Evolutionary conservation across 2,329 filamentous ascomycete species (phyloP).

Genomic region (Mariannaea sp.): DNA sequence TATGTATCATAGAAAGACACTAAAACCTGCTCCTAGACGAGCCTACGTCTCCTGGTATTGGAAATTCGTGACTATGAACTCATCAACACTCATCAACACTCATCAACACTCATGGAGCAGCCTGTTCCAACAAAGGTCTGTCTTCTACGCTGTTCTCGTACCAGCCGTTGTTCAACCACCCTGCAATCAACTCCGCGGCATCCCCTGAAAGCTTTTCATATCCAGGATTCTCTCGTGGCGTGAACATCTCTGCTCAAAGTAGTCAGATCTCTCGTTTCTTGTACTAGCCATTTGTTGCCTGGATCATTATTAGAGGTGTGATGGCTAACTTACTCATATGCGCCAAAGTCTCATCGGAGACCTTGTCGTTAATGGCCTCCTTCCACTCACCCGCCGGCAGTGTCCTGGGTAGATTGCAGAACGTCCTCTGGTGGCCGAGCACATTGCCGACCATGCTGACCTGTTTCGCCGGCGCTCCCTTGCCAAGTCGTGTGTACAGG

Average conservation of each 20-base stretch:
- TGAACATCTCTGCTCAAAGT: conserved; percentile 68
- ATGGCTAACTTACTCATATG: conserved; percentile 73
- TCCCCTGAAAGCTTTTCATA: conserved; percentile 70
- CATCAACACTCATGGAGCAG: not conserved
- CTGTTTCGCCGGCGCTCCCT: conserved; percentile 62
- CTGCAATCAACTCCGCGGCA: conserved; percentile 66
- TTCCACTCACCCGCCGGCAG: conserved; percentile 63
- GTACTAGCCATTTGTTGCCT: too few species aligned
- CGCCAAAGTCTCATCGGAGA: conserved; percentile 76
- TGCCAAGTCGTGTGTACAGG: conserved; percentile 83
- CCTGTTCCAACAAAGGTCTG: conserved; percentile 32
- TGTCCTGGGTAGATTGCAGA: conserved; percentile 78
- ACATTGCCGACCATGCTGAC: conserved; percentile 60
- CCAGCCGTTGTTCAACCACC: conserved; percentile 70
- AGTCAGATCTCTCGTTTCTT: conserved; percentile 19
- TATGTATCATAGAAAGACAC: conserved; percentile 6
- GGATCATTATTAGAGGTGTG: too few species aligned
- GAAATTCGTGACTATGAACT: too few species aligned
- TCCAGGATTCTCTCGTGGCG: conserved; percentile 70
- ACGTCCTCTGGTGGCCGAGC: conserved; percentile 76
- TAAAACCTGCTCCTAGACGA: not conserved
- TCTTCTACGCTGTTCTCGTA: conserved; percentile 60
- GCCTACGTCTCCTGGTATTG: too few species aligned
- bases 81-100: not conserved
- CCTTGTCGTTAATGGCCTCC: conserved; percentile 77